A percentile compares a stretch with the other conserved stretches of the same genome.
Evolutionary conservation across 805 yeast species (phyloP).

Genomic region (Candida montana): DNA sequence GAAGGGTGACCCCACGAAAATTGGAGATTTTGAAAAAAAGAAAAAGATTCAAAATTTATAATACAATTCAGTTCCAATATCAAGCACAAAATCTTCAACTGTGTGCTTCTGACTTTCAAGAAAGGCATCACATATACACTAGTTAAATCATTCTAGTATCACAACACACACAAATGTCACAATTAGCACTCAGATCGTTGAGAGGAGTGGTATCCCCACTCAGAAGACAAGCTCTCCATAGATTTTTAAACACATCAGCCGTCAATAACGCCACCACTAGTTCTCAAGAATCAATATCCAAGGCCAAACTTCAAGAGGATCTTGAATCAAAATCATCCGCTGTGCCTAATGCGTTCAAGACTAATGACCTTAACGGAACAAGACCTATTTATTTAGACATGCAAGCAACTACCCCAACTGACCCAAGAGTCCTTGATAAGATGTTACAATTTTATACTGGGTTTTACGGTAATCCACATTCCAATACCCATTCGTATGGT

Average conservation of each 20-base stretch:
- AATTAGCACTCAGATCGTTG: constrained; percentile 2
- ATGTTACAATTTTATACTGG: constrained; percentile 88
- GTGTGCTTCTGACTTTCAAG: too few species aligned
- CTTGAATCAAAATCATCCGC: constrained; percentile 23
- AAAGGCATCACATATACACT: too few species aligned
- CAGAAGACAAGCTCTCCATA: constrained; percentile 4
- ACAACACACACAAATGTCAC: too few species aligned
- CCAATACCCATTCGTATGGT: constrained; percentile 94
- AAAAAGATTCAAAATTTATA: not conserved
- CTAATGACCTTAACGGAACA: constrained; percentile 47
- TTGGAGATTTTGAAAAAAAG: not conserved
- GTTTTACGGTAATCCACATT: constrained; percentile 95
- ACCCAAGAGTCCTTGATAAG: constrained; percentile 89
- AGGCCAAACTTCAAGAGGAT: constrained; percentile 6
- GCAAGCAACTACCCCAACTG: constrained; percentile 98
- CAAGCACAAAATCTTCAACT: too few species aligned
- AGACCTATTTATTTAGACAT: constrained; percentile 95
- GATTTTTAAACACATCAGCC: constrained; percentile 14
- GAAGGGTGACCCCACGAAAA: too few species aligned
- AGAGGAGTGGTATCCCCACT: constrained; percentile 3
- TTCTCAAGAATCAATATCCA: constrained; percentile 10
- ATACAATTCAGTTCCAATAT: too few species aligned
- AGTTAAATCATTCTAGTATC: too few species aligned
- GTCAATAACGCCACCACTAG: constrained; percentile 16
- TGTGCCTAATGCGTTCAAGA: constrained; percentile 34